These are phyloP conservation scores for Naegleria lovaniensis DNA, from an alignment of 208 protist species.

Conservation along the genomic window DNA sequence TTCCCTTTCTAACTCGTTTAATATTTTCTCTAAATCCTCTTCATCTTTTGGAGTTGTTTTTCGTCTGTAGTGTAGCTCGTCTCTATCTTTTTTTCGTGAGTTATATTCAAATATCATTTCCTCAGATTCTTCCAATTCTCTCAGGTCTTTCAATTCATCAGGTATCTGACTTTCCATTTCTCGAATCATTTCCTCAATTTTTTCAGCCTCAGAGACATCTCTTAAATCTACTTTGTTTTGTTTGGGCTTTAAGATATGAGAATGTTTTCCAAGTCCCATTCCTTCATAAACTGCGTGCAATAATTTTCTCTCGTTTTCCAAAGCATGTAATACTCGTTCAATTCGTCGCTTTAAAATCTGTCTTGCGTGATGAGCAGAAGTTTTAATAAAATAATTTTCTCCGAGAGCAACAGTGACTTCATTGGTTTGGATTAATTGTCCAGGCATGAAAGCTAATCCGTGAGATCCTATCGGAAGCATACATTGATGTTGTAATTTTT, in stretches of 20 bases:
- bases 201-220: neutral
- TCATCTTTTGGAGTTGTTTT: neutral
- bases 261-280: neutral
- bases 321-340: neutral
- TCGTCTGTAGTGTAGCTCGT: neutral
- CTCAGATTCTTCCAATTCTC: neutral
- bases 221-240: neutral
- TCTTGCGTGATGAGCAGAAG: slow-evolving; percentile 34
- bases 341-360: slow-evolving; percentile 29
- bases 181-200: neutral
- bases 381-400: slow-evolving; percentile 41
- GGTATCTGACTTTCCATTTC: neutral
- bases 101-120: neutral
- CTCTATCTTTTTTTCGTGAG: neutral
- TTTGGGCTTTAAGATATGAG: neutral
- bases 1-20: neutral
- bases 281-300: neutral
- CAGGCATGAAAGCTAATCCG: slow-evolving; percentile 38
- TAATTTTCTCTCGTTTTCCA: neutral
- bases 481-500: neutral
- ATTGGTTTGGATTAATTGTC: slow-evolving; percentile 41
- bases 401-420: slow-evolving; percentile 43
- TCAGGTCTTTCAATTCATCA: neutral
- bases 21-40: neutral
- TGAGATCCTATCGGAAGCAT: slow-evolving; percentile 36